Base-by-base conservation (phyloP, 2,329 filamentous ascomycete species). In the Metarhizium guizhouense region DNA sequence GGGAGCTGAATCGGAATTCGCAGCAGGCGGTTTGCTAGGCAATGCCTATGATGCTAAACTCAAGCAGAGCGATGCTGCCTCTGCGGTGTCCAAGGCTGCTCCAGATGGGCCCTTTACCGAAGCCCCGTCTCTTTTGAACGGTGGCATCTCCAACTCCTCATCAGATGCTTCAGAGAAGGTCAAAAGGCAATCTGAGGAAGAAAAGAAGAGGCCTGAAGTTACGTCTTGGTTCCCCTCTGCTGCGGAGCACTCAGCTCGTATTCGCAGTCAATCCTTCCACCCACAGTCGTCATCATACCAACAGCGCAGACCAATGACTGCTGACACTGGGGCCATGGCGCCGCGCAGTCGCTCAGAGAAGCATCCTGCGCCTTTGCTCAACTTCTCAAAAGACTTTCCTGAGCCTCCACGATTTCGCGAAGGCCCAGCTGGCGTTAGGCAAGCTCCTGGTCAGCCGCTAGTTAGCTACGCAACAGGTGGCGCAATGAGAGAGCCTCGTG, bases 291-390 rank as follows among this genome's bases (percentile, higher is more conserved):
- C 34, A 47, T 47, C 30, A 2, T 34, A 57, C 52, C 34, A 49
- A 47, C 30, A 56, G 53, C 58, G 57, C 51, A 64, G 63, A 25
- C 65, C 66, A 34, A 59, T 60, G 13, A 62, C 65, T 4, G 64
- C 63, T 13, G 69, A 65, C 54, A 58, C 58, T 6, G 40, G 53
- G 13, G 29, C 49, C 38, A 45, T 34, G 16, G 36, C 49, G 20
- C n/a, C 16, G 45, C 45, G 57, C 11, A 25, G 60, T 36, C 59
- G 60, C 32, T 64, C 62, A 10, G 62, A 70, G 11, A 67, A 65
- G 62, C 76, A 76, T 3, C 83, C 56, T 3, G 53, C 83, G 58
- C 86, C 87, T 1, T 75, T 91, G 6, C 71, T 91, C 34, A 87
- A 88, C 63, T 76, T 90, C 45, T 84, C 61, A 40, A 64, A 83